Conservation (phyloP, 2,329 filamentous ascomycete genomes). For the Phaeomoniella chlamydospora region DNA sequence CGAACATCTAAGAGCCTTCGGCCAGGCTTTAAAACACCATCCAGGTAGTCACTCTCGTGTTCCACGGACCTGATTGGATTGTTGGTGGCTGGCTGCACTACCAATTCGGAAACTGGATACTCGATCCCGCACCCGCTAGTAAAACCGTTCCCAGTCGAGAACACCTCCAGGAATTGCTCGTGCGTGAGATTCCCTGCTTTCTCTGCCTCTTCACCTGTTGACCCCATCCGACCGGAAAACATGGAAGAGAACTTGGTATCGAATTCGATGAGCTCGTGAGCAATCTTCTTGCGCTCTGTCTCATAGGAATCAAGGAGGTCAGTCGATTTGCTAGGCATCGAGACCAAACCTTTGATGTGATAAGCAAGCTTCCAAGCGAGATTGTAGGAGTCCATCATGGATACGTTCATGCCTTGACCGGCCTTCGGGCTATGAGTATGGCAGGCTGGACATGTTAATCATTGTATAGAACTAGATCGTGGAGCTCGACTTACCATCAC, state of each 20-base stretch:
- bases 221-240: conserved; percentile 43
- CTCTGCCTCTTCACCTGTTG: conserved; percentile 43
- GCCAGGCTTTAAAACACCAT: conserved; percentile 19
- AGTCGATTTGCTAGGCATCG: conserved; percentile 6
- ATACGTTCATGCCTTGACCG: conserved; percentile 59
- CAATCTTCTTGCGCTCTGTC: conserved; percentile 42
- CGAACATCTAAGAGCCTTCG: conserved; percentile 18
- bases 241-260: conserved; percentile 43
- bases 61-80: background rate
- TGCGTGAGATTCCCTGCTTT: conserved; percentile 13
- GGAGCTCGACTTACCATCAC: conserved; percentile 27
- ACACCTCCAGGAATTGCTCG: background rate
- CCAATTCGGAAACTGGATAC: background rate
- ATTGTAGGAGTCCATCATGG: conserved; percentile 52
- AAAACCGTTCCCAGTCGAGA: background rate
- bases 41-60: conserved; percentile 18
- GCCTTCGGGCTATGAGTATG: conserved; percentile 38
- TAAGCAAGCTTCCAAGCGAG: conserved; percentile 41
- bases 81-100: background rate
- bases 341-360: conserved; percentile 27
- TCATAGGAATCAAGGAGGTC: conserved; percentile 37
- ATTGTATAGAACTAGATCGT: conserved; percentile 13
- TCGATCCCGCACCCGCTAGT: background rate
- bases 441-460: conserved; percentile 7
- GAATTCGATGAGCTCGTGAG: conserved; percentile 51